Evolutionary conservation across 257 asterid genomes (phyloP), one percentile per base, ranked within the genome.

Genomic region (Ajuga chamaepitys): DNA sequence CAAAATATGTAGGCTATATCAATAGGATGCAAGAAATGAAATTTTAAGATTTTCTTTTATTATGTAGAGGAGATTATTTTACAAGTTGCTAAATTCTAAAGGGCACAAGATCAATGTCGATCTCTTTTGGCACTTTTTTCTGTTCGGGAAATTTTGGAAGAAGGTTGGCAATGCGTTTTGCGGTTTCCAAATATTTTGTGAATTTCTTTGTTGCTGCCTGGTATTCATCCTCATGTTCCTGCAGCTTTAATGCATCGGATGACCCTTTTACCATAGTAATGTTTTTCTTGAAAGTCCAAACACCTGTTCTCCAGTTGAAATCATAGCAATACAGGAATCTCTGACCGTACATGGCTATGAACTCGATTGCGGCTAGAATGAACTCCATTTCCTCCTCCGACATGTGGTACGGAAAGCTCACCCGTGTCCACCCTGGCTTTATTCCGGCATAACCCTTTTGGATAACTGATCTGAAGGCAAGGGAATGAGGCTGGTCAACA

Each of bases 341-440:
- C 13, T 83, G 87, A 13, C 93, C 94, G 8, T 86, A 89, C 8
- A 51, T 54, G 2, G 91, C 81, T 41, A 85, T 17, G 76, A 85
- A 89, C 45, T 89, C 90, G 1, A 86, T 45, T 35, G 91, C 85
- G 34, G 81, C 70, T 7, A 84, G 22, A 57, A 81, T 78, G 58
- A 86, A 86, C 60, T 84, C 83, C 30, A 86, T 78, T 76, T 86
- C 95, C 32, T 78, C 86, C 71, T 72, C 66, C 1, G 86, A 76
- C 96, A 82, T 84, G 80, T 88, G 80, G 78, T 83, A 86, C 4
- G 95, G 83, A 58, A 88, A 83, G 78, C 95, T 83, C 55, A 88
- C 81, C 51, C 96, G 79, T 50, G 96, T 80, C 96, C 96, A 88
- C 62, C 96, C 96, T 0, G 87, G 91, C 80, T 86, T 88, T 30